Evolutionary conservation across 441 rosid species (phyloP).

Genomic region (Bocquillonia castaneifolia): DNA sequence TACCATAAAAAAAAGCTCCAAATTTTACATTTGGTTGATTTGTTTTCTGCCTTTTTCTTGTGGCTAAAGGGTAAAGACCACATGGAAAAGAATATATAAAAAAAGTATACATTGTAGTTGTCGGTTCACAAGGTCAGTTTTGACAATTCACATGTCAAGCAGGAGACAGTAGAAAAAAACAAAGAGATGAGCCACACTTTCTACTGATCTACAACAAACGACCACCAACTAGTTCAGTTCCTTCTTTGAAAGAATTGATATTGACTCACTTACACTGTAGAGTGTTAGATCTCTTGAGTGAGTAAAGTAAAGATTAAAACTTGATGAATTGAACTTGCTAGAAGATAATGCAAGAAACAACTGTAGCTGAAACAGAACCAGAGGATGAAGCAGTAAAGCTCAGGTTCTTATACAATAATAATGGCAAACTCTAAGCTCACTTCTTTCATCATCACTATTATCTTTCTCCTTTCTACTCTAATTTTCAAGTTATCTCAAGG

Average conservation of each 20-base stretch:
- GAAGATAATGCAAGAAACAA: slow-evolving; percentile 74
- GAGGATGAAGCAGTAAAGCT: slow-evolving; percentile 45
- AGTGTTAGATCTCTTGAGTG: slow-evolving; percentile 17
- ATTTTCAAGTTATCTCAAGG: slow-evolving; percentile 32
- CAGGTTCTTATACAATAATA: slow-evolving; percentile 46
- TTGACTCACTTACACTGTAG: slow-evolving; percentile 3
- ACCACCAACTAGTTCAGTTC: too few relatives aligned
- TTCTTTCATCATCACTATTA: slow-evolving; percentile 20
- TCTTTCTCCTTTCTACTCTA: slow-evolving; percentile 27
- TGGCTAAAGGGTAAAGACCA: too few relatives aligned
- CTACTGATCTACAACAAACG: too few relatives aligned
- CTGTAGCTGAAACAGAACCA: slow-evolving; percentile 42
- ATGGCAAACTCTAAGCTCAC: slow-evolving; percentile 55
- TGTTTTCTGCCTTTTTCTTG: background rate
- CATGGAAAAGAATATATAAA: background rate
- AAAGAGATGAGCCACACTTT: too few relatives aligned
- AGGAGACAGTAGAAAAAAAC: too few relatives aligned
- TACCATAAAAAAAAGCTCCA: too few relatives aligned
- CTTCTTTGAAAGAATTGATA: too few relatives aligned
- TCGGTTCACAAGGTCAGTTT: slow-evolving; percentile 13
- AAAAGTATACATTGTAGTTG: background rate
- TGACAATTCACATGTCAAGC: background rate
- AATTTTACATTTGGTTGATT: background rate
- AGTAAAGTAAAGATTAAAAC: slow-evolving; percentile 4
- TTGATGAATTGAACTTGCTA: slow-evolving; percentile 1